Percentiles rank a stretch among this genome's conserved stretches.
These are phyloP conservation scores for Capronia epimyces DNA, from an alignment of 2,329 filamentous ascomycete genomes.

Conservation along the genomic window DNA sequence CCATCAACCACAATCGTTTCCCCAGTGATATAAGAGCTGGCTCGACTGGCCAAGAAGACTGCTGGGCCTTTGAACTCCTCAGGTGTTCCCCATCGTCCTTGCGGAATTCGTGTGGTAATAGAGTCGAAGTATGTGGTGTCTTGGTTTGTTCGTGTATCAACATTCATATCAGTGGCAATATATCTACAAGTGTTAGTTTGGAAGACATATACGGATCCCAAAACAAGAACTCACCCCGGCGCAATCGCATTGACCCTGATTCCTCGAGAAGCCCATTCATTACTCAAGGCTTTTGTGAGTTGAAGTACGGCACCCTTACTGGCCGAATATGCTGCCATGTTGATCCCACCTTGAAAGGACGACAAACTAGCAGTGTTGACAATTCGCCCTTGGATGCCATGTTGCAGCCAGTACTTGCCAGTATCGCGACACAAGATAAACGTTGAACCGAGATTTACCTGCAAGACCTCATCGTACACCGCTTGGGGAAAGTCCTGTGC, in stretches of 20 bases:
- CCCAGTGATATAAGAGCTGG: slow-evolving; percentile 44
- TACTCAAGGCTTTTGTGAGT: slow-evolving; percentile 76
- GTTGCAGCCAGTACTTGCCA: slow-evolving; percentile 62
- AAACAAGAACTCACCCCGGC: no score
- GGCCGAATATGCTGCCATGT: slow-evolving; percentile 80
- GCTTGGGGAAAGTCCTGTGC: slow-evolving; percentile 67
- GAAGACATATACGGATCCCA: no score
- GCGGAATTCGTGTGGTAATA: slow-evolving; percentile 78
- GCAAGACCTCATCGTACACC: slow-evolving; percentile 75
- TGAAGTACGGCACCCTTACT: slow-evolving; percentile 81
- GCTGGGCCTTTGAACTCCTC: slow-evolving; percentile 49
- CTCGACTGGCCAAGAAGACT: slow-evolving; percentile 46
- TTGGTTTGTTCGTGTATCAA: slow-evolving; percentile 59
- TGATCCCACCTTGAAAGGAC: slow-evolving; percentile 80
- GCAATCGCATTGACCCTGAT: slow-evolving; percentile 80
- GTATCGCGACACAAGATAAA: slow-evolving; percentile 74
- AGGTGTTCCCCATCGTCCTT: slow-evolving; percentile 70
- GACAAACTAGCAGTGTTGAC: slow-evolving; percentile 81
- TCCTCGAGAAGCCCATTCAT: slow-evolving; percentile 74
- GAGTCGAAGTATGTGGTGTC: no score
- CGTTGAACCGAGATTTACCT: slow-evolving; percentile 79
- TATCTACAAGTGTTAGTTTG: no score
- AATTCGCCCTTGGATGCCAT: slow-evolving; percentile 41
- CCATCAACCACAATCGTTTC: slow-evolving; percentile 40
- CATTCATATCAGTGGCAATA: slow-evolving; percentile 88